phyloP scores from a whole-genome alignment of 306 rosid species.

The Neltuma alba region DNA sequence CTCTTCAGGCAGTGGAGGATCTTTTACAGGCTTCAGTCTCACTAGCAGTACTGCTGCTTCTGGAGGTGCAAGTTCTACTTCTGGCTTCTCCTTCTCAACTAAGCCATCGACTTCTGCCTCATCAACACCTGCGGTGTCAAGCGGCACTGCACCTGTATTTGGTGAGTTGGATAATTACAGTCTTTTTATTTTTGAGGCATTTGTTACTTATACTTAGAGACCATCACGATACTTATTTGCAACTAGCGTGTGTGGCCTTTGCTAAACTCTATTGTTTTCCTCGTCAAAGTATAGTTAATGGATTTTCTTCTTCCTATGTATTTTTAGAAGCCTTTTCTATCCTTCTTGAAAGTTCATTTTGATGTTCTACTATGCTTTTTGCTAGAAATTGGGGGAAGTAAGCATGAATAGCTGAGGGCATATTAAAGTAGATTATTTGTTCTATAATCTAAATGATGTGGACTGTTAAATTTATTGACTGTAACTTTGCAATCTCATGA shows the following conservation, averaged over 20 bases:
- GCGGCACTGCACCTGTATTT: conserved; percentile 43
- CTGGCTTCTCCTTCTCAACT: conserved; percentile 48
- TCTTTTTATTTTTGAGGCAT: conserved; percentile 1
- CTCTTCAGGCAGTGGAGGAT: conserved; percentile 40
- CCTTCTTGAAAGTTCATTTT: background rate
- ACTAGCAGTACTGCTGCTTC: conserved; percentile 53
- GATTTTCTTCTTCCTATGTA: background rate
- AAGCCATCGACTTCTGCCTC: conserved; percentile 43
- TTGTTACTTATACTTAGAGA: background rate
- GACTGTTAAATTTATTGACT: background rate
- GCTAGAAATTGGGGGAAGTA: background rate
- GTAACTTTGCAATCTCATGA: background rate
- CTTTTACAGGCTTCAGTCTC: conserved; percentile 49
- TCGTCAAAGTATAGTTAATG: background rate
- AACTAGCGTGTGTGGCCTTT: conserved; percentile 6
- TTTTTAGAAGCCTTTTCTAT: conserved; percentile 10
- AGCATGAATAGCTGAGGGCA: background rate
- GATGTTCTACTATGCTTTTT: background rate
- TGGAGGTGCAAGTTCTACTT: conserved; percentile 44
- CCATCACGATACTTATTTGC: background rate
- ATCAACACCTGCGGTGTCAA: conserved; percentile 52
- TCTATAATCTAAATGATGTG: background rate
- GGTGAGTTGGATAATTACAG: conserved; percentile 46
- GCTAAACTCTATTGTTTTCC: background rate
- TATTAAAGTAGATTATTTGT: conserved; percentile 1